Percentiles rank a stretch among this genome's conserved stretches.
These are phyloP conservation scores for Paramecium octaurelia DNA, from an alignment of 73 alveolate species.

Conservation along the genomic window DNA sequence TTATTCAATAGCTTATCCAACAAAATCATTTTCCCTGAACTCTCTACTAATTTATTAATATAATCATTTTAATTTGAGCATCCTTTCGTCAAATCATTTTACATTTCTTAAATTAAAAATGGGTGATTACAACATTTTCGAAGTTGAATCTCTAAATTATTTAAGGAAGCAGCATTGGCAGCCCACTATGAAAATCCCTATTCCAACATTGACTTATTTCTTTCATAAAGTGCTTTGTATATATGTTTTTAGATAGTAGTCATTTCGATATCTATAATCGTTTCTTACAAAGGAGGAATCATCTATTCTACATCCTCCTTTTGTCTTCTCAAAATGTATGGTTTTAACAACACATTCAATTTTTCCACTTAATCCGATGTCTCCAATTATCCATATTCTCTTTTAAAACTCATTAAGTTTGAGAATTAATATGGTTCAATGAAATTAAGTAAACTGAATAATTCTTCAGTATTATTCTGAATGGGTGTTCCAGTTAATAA, in stretches of 20 bases:
- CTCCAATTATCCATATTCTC: constrained; percentile 82
- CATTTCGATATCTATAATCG: constrained; percentile 91
- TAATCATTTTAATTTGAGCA: constrained; percentile 65
- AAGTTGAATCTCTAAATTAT: constrained; percentile 85
- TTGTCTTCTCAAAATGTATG: constrained; percentile 95
- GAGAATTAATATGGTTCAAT: constrained; percentile 90
- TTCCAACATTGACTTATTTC: constrained; percentile 75
- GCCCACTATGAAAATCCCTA: constrained; percentile 72
- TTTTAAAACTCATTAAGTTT: constrained; percentile 61
- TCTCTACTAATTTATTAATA: constrained; percentile 72
- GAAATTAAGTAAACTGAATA: constrained; percentile 94
- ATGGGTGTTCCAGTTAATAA: constrained; percentile 95
- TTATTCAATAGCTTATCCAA: constrained; percentile 85
- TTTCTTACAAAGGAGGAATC: constrained; percentile 94
- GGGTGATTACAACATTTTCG: constrained; percentile 98
- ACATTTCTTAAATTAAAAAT: constrained; percentile 82
- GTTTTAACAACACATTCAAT: constrained; percentile 79
- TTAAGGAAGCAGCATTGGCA: constrained; percentile 71
- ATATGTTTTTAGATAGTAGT: constrained; percentile 83
- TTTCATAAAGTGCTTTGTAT: constrained; percentile 88
- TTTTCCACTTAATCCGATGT: constrained; percentile 73
- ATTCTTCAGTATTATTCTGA: constrained; percentile 96
- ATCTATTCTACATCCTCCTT: constrained; percentile 96
- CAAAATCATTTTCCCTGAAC: constrained; percentile 88
- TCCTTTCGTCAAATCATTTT: constrained; percentile 74